These are phyloP conservation scores for Pseudopediastrum boryanum DNA, from an alignment of 139 green algal species.

Conservation along the genomic window DNA sequence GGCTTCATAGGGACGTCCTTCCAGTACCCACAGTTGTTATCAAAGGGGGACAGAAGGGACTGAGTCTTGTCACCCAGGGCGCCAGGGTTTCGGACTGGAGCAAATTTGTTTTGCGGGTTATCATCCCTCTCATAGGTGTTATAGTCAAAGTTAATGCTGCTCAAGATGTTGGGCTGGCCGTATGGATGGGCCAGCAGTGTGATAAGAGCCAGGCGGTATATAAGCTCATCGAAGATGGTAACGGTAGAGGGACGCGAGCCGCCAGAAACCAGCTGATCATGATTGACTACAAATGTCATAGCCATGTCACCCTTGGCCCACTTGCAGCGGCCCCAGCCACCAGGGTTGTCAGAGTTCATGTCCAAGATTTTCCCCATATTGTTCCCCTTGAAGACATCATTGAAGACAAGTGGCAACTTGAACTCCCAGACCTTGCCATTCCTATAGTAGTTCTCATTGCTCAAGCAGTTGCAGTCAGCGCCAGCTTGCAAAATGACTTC, in stretches of 20 bases:
- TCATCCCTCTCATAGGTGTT: no score
- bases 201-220: slow-evolving; percentile 14
- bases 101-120: no score
- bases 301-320: slow-evolving; percentile 6
- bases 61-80: neutral
- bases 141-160: slow-evolving; percentile 14
- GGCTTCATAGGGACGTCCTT: neutral
- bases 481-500: neutral
- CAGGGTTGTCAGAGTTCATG: neutral
- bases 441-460: slow-evolving; percentile 1
- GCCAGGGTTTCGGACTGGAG: no score
- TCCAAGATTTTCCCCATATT: slow-evolving; percentile 13
- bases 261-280: neutral
- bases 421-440: slow-evolving; percentile 19
- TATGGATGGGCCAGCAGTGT: slow-evolving; percentile 11
- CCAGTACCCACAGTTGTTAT: slow-evolving; percentile 2
- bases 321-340: neutral
- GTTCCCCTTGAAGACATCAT: neutral
- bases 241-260: neutral
- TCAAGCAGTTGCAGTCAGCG: slow-evolving; percentile 6
- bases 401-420: neutral
- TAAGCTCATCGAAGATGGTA: slow-evolving; percentile 6
- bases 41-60: neutral
- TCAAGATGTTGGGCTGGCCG: slow-evolving; percentile 20
- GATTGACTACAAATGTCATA: slow-evolving; percentile 9